Evolutionary conservation across 1,284 basidiomycete species (phyloP), one percentile per base, ranked within the genome.

Genomic region (Leccinum pseudoinsigne): DNA sequence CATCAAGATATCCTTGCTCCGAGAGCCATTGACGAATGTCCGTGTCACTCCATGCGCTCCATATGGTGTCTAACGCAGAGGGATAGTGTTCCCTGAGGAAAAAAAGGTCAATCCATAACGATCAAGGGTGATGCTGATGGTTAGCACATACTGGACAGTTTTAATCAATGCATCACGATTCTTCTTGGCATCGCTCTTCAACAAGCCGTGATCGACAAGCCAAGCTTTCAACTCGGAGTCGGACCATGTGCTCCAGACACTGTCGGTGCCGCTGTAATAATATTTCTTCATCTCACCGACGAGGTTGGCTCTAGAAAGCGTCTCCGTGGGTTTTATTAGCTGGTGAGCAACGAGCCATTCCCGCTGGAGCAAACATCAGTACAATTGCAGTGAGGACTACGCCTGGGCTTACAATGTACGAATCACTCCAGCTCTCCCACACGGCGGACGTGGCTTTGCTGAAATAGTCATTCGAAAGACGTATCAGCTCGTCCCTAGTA

Each of bases 381-480:
- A 16, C 5, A 2, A 16, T n/a, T 4, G 11, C 4, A 7, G 34
- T 9, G 14, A 54, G n/a, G 14, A 6, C 9, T 28, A 18, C 11
- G 9, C 4, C 9, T 8, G 7, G 3, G 67, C 86, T 69, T 70
- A 94, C 93, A 59, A 95, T 85, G 73, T 93, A 92, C 3, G 87
- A 90, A 72, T 92, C 89, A 55, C 88, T 89, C 95, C 95, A 98
- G 5, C 88, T 85, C 40, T 92, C 80, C 84, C 92, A 98, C 55
- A 90, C 76, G 1, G 91, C 89, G 63, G 83, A 78, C 8, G 85
- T 72, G 16, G 84, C 79, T 55, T 81, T 79, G 38, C 85, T 86
- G 74, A 95, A 95, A 0, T 87, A 82, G 34, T 86, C 81, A 55
- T 82, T 81, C 82, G 94, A 90, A 72, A 88, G 81, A 16, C 78